phyloP scores from a whole-genome alignment of 768 basidiomycete species.

The Imleria badia region DNA sequence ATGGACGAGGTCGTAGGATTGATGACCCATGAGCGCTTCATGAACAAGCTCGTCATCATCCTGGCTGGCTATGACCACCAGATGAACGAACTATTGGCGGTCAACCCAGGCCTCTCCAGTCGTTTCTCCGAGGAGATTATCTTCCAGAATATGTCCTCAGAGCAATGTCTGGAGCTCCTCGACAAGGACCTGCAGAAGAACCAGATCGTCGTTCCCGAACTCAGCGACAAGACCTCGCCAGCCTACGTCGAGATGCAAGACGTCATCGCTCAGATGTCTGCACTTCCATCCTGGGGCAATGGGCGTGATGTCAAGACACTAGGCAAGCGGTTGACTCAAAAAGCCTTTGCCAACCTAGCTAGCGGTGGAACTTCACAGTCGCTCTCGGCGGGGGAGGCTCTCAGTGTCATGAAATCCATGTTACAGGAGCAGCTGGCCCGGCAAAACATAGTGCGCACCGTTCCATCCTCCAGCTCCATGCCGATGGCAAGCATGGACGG shows the following conservation, averaged over 20 bases:
- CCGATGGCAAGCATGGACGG: constrained; percentile 24
- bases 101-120: constrained; percentile 67
- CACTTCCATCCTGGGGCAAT: constrained; percentile 63
- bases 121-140: constrained; percentile 64
- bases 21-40: constrained; percentile 58
- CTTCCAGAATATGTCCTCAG: constrained; percentile 54
- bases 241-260: constrained; percentile 33
- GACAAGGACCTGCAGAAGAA: constrained; percentile 46
- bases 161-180: constrained; percentile 53
- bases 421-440: constrained; percentile 25
- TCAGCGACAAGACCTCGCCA: constrained; percentile 21
- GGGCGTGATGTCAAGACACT: constrained; percentile 62
- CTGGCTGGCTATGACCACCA: constrained; percentile 71
- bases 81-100: constrained; percentile 57
- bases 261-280: constrained; percentile 42
- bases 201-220: constrained; percentile 36
- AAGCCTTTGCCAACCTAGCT: constrained; percentile 35
- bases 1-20: constrained; percentile 71
- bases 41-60: constrained; percentile 63
- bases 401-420: constrained; percentile 27
- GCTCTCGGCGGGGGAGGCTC: constrained; percentile 30
- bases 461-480: not conserved
- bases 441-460: constrained; percentile 6
- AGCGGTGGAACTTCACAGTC: constrained; percentile 16
- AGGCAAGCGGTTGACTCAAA: constrained; percentile 45